Evolutionary conservation across 768 basidiomycete genomes (phyloP).

Genomic region (Lanmaoa pseudosensibilis): DNA sequence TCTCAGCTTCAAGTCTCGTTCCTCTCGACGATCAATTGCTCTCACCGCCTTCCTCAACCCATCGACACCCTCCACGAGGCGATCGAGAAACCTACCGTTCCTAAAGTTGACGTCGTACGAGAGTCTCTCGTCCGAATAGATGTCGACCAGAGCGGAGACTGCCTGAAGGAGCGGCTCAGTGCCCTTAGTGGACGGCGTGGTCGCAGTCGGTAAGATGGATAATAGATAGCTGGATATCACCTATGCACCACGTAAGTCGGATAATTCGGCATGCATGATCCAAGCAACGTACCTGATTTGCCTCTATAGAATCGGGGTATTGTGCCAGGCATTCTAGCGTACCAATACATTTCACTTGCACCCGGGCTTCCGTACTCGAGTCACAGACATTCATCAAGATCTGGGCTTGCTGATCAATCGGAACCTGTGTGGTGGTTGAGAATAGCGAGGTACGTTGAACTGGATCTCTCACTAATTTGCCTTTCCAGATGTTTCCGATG

Average conservation of each 20-base stretch:
- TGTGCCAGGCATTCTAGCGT: conserved; percentile 85
- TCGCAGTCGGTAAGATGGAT: conserved; percentile 53
- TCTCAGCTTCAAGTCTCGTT: conserved; percentile 59
- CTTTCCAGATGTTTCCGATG: conserved; percentile 73
- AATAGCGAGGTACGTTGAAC: background rate
- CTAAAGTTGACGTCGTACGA: conserved; percentile 84
- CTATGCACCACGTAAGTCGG: conserved; percentile 34
- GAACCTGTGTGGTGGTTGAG: conserved; percentile 41
- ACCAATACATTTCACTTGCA: conserved; percentile 79
- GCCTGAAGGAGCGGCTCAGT: conserved; percentile 77
- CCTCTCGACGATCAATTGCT: conserved; percentile 64
- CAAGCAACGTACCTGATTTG: conserved; percentile 43
- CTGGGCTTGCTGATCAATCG: conserved; percentile 58
- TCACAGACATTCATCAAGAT: conserved; percentile 68
- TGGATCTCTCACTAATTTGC: conserved; percentile 50
- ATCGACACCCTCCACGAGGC: conserved; percentile 58
- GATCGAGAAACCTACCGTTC: conserved; percentile 54
- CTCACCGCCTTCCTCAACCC: conserved; percentile 61
- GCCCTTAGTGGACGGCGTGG: conserved; percentile 41
- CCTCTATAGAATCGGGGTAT: conserved; percentile 57
- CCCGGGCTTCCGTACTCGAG: conserved; percentile 49
- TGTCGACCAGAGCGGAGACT: conserved; percentile 83
- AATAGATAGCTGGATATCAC: conserved; percentile 65
- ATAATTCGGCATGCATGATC: background rate
- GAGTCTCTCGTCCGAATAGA: conserved; percentile 84